Conservation (phyloP, 2,329 filamentous ascomycete species). For the Chaetoscypha palmicola region DNA sequence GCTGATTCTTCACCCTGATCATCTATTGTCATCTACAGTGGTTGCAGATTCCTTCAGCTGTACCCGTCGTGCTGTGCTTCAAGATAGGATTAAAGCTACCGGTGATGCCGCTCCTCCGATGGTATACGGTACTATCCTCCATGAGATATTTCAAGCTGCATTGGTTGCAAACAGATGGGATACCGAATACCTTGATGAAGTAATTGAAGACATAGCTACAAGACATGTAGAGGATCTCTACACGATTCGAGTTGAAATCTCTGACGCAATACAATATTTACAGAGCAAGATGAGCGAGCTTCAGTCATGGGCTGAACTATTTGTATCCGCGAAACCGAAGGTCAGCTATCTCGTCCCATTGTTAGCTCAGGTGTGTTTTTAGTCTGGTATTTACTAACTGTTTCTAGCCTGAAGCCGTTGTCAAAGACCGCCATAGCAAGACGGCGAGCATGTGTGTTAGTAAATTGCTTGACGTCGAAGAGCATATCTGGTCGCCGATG, state of each 20-base stretch:
- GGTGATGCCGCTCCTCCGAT: conserved; percentile 72
- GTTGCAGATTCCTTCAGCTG: conserved; percentile 96
- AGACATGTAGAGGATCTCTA: conserved; percentile 85
- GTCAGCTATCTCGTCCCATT: conserved; percentile 36
- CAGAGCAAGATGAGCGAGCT: conserved; percentile 77
- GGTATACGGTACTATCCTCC: conserved; percentile 87
- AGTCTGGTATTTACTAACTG: conserved; percentile 38
- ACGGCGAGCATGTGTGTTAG: conserved; percentile 78
- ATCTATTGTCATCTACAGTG: conserved; percentile 89
- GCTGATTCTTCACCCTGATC: conserved; percentile 88
- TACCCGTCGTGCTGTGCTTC: conserved; percentile 81
- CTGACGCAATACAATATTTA: conserved; percentile 71
- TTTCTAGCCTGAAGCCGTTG: conserved; percentile 57
- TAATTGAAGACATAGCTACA: conserved; percentile 63
- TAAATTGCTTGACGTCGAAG: conserved; percentile 92
- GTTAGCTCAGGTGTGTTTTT: conserved; percentile 16
- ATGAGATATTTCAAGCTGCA: conserved; percentile 92
- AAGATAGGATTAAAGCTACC: conserved; percentile 90
- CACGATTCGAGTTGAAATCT: conserved; percentile 69
- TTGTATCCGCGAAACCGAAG: conserved; percentile 65
- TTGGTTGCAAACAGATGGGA: conserved; percentile 80
- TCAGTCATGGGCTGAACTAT: conserved; percentile 74
- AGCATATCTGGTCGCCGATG: conserved; percentile 97
- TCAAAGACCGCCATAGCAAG: conserved; percentile 72
- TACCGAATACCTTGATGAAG: conserved; percentile 52